Percentiles rank a stretch among this genome's conserved stretches.
These are phyloP conservation scores for Colletotrichum kahawae DNA, from an alignment of 2,329 filamentous ascomycete genomes.

Conservation along the genomic window DNA sequence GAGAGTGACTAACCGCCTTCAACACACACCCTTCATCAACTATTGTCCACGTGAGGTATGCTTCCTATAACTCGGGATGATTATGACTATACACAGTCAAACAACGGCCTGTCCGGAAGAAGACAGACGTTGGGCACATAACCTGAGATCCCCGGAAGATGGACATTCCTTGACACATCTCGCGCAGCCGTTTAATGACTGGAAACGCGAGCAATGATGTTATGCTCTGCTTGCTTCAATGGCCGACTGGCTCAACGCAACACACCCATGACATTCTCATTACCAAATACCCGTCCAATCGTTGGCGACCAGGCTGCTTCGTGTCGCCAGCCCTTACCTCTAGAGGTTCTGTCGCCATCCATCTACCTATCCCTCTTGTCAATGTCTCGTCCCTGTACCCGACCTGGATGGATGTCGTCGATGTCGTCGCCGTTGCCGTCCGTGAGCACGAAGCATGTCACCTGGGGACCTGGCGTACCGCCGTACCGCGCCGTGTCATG, in stretches of 20 bases:
- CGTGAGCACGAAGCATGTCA: conserved; percentile 16
- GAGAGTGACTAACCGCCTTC: background rate
- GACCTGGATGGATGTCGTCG: background rate
- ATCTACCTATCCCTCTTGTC: background rate
- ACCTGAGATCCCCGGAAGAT: background rate
- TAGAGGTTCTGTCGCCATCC: conserved; percentile 5
- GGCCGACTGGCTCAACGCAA: background rate
- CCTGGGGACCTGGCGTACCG: conserved; percentile 3
- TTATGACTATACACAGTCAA: background rate
- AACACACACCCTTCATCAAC: background rate
- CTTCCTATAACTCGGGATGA: background rate
- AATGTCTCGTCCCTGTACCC: background rate
- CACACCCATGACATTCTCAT: conserved; percentile 37
- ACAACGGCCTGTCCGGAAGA: background rate
- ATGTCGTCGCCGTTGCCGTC: conserved; percentile 1
- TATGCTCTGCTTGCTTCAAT: background rate
- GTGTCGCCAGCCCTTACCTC: conserved; percentile 15
- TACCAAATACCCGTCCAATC: conserved; percentile 42
- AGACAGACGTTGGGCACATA: background rate
- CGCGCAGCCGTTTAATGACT: background rate
- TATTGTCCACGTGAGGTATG: background rate
- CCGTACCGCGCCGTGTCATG: conserved; percentile 9
- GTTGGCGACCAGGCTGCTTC: conserved; percentile 7
- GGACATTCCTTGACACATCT: conserved; percentile 17
- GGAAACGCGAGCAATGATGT: conserved; percentile 12